Base-by-base conservation (phyloP, 164 flowering plant species). In the Paratinospora sagittata region DNA sequence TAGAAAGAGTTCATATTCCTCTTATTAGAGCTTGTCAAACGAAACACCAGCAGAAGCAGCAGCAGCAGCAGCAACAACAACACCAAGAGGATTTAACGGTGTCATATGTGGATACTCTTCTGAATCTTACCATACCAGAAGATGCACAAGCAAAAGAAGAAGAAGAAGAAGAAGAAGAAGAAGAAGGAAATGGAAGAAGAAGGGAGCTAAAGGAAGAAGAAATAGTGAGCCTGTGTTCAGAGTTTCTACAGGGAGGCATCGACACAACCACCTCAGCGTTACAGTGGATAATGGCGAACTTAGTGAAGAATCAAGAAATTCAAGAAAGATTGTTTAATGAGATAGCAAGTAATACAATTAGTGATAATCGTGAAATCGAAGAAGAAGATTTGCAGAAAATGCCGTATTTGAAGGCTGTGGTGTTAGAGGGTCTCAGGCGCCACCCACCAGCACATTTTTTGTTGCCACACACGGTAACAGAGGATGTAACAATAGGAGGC, bases 241-340 rank as follows among this genome's bases (percentile, higher is more conserved):
- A 83, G 68, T 68, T 83, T 16, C 58, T 83, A 4, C 67, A 37
- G 10, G 83, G 63, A 0, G 84, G 85, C 11, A 79, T 75, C 1
- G 82, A 83, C 76, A 80, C 85, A 0, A 79, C 81, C 2, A 9
- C 78, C 1, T 76, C 82, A 1, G 58, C 78, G 1, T 49, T 79
- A 58, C 78, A 81, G 47, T 83, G 83, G 83, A 72, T 72, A 30
- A 68, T 78, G 81, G 81, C 79, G 2, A 72, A 76, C 26, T n/a
- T 81, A 24, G 81, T 81, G 49, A 74, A 76, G 63, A 13, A 78
- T 6, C 72, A 58, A 39, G 63, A 66, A 1, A 37, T 78, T 8
- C 69, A 68, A 62, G 37, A 36, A 0, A 72, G 60, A 66, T 23
- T 73, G 11, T 71, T 6, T 36, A 43, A 39, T 6, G 78, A 76